These are phyloP conservation scores for Trichophyton schoenleinii DNA, from an alignment of 2,329 filamentous ascomycete species.

Conservation along the genomic window DNA sequence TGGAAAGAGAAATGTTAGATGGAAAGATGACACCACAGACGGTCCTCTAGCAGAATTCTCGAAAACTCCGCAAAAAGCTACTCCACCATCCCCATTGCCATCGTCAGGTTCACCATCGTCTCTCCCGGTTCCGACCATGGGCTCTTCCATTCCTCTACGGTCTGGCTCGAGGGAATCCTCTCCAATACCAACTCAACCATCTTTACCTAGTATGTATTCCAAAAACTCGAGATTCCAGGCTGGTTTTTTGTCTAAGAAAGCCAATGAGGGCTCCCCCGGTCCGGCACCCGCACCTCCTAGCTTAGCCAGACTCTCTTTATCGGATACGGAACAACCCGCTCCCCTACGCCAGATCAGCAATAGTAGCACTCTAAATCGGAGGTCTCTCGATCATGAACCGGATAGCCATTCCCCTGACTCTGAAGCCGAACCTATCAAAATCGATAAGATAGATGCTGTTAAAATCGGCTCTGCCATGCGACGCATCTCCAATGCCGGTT, in stretches of 20 bases:
- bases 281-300: slow-evolving; percentile 44
- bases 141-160: slow-evolving; percentile 41
- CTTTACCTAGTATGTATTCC: slow-evolving; percentile 46
- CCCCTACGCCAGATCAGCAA: slow-evolving; percentile 43
- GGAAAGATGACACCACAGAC: slow-evolving; percentile 82
- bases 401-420: slow-evolving; percentile 17
- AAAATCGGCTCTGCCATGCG: slow-evolving; percentile 46
- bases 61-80: slow-evolving; percentile 65
- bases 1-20: slow-evolving; percentile 65
- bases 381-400: slow-evolving; percentile 27
- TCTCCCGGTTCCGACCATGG: slow-evolving; percentile 33
- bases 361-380: slow-evolving; percentile 38
- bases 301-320: slow-evolving; percentile 47
- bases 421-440: slow-evolving; percentile 35
- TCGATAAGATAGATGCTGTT: slow-evolving; percentile 39
- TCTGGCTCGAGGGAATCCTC: slow-evolving; percentile 39
- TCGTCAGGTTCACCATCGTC: slow-evolving; percentile 25
- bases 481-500: slow-evolving; percentile 35
- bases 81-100: slow-evolving; percentile 45
- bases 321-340: slow-evolving; percentile 42
- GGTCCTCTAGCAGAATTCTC: slow-evolving; percentile 76
- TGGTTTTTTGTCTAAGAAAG: slow-evolving; percentile 68
- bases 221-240: slow-evolving; percentile 71
- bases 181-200: slow-evolving; percentile 44
- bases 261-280: slow-evolving; percentile 45